phyloP scores from a whole-genome alignment of 2,329 filamentous ascomycete species.

The Thermoascus crustaceus region DNA sequence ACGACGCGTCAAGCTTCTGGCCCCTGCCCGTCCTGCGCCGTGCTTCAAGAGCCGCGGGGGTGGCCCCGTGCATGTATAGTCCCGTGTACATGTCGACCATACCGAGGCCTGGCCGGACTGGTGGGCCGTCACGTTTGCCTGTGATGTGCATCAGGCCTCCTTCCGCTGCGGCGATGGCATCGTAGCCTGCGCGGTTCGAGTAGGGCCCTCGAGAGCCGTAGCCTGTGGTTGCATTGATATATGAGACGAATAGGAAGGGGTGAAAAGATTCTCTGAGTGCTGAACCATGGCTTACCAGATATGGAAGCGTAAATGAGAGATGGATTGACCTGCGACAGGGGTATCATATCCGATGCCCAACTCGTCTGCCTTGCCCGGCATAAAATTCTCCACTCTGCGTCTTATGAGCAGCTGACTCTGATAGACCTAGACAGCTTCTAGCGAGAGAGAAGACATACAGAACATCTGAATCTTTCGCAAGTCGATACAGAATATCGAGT shows the following conservation, averaged over 20 bases:
- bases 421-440: neutral
- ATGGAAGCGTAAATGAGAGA: slow-evolving; percentile 37
- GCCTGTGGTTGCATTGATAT: too few species aligned
- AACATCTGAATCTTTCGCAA: slow-evolving; percentile 32
- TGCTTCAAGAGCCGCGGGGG: slow-evolving; percentile 35
- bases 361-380: slow-evolving; percentile 36
- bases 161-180: slow-evolving; percentile 39
- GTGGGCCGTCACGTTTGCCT: slow-evolving; percentile 32
- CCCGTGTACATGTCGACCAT: slow-evolving; percentile 40
- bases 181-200: slow-evolving; percentile 36
- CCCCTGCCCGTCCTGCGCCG: slow-evolving; percentile 31
- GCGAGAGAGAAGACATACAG: slow-evolving; percentile 16
- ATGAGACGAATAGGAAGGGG: too few species aligned
- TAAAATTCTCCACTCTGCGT: slow-evolving; percentile 35
- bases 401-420: neutral
- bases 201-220: slow-evolving; percentile 38
- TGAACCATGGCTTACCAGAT: too few species aligned
- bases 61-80: slow-evolving; percentile 39
- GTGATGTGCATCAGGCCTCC: slow-evolving; percentile 39
- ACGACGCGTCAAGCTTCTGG: slow-evolving; percentile 37
- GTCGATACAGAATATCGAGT: slow-evolving; percentile 23
- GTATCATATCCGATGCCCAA: slow-evolving; percentile 35
- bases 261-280: too few species aligned
- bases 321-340: slow-evolving; percentile 29
- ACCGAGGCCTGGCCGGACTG: slow-evolving; percentile 36